Base-by-base conservation (phyloP, 192 early-diverging fungal species). In the Umbelopsis sp. region DNA sequence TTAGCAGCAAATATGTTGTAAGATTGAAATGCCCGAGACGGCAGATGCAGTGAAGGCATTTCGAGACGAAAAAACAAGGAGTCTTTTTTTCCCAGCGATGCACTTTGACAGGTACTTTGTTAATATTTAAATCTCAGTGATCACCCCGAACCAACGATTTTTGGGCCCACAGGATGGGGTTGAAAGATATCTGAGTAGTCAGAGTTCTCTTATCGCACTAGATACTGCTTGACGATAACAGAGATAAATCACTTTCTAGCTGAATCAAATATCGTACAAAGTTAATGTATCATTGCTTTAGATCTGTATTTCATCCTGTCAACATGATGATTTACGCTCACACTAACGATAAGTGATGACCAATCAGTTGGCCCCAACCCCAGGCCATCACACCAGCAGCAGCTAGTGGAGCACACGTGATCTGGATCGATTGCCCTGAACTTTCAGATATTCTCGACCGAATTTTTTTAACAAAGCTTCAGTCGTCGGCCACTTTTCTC, bases 1-100 rank as follows among this genome's bases (percentile, higher is more conserved):
- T 94, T 94, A 47, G 93, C 88, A 0, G 88, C 85, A 78, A 92
- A 93, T 37, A 92, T 77, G 74, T 88, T 85, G 72, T 86, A 86
- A 22, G 83, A 79, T 76, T 88, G 84, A 74, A 88, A 86, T 35
- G 83, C 78, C 61, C 83, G 48, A 2, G 84, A 82, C 5, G 81
- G 81, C 16, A 80, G 68, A 69, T 83, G 74, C 35, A 73, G 64
- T 11, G 71, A 33, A 25, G 72, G 77, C 78, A 79, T 79, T 61
- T 16, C 27, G 27, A 35, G 15, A 66, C 22, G 64, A 61, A 13
- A 37, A 22, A 61, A 30, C 10, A 61, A 13, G 33, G 23, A 6
- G 2, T 61, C 18, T 33, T n/a, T 53, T 30, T 53, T 53, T 49
- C 48, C 48, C 55, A 35, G 18, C 30, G 15, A 25, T 12, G 30